Conservation (phyloP, 352 stramenopile species). For the Phytophthora chlamydospora region DNA sequence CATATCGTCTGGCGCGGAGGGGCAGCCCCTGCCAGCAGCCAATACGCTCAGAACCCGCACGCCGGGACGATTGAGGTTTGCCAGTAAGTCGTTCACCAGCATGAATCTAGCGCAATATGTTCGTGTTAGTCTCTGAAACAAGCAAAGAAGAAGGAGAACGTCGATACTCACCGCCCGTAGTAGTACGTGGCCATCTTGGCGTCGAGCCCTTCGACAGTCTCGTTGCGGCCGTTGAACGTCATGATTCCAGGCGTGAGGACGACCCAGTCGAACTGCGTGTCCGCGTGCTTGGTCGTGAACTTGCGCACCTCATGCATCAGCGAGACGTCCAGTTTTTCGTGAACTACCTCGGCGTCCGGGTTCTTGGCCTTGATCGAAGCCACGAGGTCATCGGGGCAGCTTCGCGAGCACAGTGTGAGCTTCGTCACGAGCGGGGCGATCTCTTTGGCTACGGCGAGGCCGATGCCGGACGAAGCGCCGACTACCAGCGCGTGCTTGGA, state of each 20-base stretch:
- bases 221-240: neutral
- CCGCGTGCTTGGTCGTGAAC: slow-evolving; percentile 10
- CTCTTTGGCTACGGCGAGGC: slow-evolving; percentile 20
- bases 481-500: no score
- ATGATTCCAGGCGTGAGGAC: slow-evolving; percentile 9
- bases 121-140: no score
- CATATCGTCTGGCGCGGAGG: slow-evolving; percentile 7
- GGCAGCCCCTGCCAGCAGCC: neutral
- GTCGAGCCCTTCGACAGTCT: slow-evolving; percentile 11
- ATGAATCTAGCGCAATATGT: slow-evolving; percentile 19
- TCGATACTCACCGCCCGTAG: slow-evolving; percentile 14
- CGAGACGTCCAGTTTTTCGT: slow-evolving; percentile 26
- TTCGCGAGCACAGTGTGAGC: slow-evolving; percentile 23
- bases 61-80: slow-evolving; percentile 3
- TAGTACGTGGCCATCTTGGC: slow-evolving; percentile 9
- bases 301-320: slow-evolving; percentile 13
- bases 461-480: no score
- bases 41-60: slow-evolving; percentile 9
- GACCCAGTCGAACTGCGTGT: slow-evolving; percentile 17
- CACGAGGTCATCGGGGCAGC: slow-evolving; percentile 11
- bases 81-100: slow-evolving; percentile 11
- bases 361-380: slow-evolving; percentile 16
- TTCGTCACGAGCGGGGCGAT: slow-evolving; percentile 30
- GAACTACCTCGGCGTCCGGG: slow-evolving; percentile 19
- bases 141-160: no score